Evolutionary conservation across 2,329 filamentous ascomycete genomes (phyloP).

Genomic region (Aspergillus viridinutans): DNA sequence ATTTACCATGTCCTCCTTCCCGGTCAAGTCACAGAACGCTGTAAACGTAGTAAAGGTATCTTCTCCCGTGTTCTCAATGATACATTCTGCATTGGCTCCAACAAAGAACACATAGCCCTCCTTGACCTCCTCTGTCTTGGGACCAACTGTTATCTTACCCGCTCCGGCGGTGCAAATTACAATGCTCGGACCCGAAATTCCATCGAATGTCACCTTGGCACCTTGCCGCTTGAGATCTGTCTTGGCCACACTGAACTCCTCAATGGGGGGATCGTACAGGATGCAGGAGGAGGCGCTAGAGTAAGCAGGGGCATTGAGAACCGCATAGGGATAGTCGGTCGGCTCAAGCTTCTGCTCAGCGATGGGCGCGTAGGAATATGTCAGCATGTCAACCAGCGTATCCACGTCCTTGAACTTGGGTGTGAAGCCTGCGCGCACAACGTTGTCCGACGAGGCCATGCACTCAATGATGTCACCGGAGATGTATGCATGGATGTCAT

Average conservation of each 20-base stretch:
- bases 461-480: conserved; percentile 87
- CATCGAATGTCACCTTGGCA: conserved; percentile 83
- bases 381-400: conserved; percentile 85
- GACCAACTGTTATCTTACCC: conserved; percentile 80
- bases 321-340: conserved; percentile 77
- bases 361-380: conserved; percentile 92
- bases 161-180: conserved; percentile 82
- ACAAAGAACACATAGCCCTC: conserved; percentile 78
- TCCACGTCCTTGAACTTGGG: conserved; percentile 97
- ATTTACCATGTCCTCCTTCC: conserved; percentile 38
- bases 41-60: conserved; percentile 84
- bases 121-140: conserved; percentile 70
- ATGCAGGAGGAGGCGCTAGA: conserved; percentile 66
- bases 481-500: conserved; percentile 92
- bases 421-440: conserved; percentile 93
- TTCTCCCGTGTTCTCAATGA: conserved; percentile 64
- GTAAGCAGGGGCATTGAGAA: conserved; percentile 77
- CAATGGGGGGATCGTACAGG: conserved; percentile 92
- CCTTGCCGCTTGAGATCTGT: conserved; percentile 66
- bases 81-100: conserved; percentile 77
- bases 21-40: conserved; percentile 82
- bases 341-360: conserved; percentile 91
- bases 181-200: conserved; percentile 83
- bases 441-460: conserved; percentile 98
- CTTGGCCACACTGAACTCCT: conserved; percentile 89